Conservation (phyloP, 1,139 yeast species). For the Kluyveromyces marxianus region DNA sequence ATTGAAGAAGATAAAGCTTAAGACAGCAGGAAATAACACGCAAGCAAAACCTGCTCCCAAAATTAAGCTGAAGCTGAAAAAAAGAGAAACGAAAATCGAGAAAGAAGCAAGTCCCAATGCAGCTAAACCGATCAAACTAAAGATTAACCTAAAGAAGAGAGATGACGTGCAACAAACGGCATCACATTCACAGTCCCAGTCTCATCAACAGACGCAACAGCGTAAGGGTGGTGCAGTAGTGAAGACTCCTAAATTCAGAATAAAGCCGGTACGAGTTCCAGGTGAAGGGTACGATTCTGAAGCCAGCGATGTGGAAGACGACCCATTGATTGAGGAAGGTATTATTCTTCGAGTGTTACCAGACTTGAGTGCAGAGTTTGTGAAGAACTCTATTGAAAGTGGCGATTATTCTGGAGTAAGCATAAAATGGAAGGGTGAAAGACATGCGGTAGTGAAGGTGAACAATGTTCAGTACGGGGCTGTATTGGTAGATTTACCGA, state of each 20-base stretch:
- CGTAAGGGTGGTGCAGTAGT: constrained; percentile 3
- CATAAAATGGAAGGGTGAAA: constrained; percentile 69
- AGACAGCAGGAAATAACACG: constrained; percentile 11
- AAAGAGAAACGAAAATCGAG: constrained; percentile 10
- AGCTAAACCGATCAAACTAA: constrained; percentile 19
- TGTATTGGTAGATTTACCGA: constrained; percentile 81
- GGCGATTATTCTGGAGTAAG: constrained; percentile 71
- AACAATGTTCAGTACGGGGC: constrained; percentile 64
- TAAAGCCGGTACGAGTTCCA: constrained; percentile 78
- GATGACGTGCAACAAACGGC: constrained; percentile 11
- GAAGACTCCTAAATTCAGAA: constrained; percentile 56
- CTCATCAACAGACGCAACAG: constrained; percentile 9
- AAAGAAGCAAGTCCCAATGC: constrained; percentile 5
- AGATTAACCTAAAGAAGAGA: constrained; percentile 26
- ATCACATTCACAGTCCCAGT: constrained; percentile 10
- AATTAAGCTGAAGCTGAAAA: constrained; percentile 30
- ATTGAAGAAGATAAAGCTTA: constrained; percentile 22
- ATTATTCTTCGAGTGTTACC: constrained; percentile 71
- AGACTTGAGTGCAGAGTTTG: constrained; percentile 55
- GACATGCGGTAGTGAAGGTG: constrained; percentile 60
- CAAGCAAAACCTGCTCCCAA: constrained; percentile 21
- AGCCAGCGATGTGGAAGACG: constrained; percentile 93
- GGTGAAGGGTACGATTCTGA: constrained; percentile 97
- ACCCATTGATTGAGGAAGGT: constrained; percentile 86
- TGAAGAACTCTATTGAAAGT: constrained; percentile 71